Evolutionary conservation across 805 yeast genomes (phyloP), one percentile per base, ranked within the genome.

Genomic region (Cyberlindnera maritima): DNA sequence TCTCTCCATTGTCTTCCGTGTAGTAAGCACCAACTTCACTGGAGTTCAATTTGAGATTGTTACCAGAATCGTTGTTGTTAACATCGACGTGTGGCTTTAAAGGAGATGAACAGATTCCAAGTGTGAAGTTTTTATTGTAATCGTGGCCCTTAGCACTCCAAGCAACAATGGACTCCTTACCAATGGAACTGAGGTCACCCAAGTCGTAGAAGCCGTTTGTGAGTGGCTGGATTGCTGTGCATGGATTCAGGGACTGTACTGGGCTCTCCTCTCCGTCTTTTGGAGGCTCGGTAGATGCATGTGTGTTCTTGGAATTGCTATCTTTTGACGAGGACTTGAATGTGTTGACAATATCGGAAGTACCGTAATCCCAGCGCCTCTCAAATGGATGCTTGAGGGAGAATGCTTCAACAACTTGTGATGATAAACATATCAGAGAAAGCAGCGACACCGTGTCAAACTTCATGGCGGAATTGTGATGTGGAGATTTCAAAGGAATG

Each of bases 81-180:
- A 58, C 49, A 13, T 58, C 63, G 19, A 53, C 46, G 26, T 54
- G 58, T 10, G 63, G 54, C 8, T 56, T 56, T 36, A 76, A 58
- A 21, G 84, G 79, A n/a, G 81, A 65, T 43, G 86, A 75, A 57
- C 92, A 85, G 3, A 85, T 69, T n/a, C 87, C 85, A 36, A 85
- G 55, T 1, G 92, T 85, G 67, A 84, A 90, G 65, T 90, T 90
- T 40, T 68, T 71, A 23, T 81, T 81, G 56, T 77, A 79, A 53
- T 84, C 94, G 62, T 75, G 76, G 0, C 95, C 95, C 50, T 75
- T 76, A 3, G 91, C 81, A 34, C 72, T 65, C 88, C 91, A 88
- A 20, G 83, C 77, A 23, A 57, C 59, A 2, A 56, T 32, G 4
- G 45, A 36, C 10, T 59, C 64, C 28, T 56, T 58, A 19, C 57